These are phyloP conservation scores for Suillus variegatus DNA, from an alignment of 768 basidiomycete genomes.

Conservation along the genomic window DNA sequence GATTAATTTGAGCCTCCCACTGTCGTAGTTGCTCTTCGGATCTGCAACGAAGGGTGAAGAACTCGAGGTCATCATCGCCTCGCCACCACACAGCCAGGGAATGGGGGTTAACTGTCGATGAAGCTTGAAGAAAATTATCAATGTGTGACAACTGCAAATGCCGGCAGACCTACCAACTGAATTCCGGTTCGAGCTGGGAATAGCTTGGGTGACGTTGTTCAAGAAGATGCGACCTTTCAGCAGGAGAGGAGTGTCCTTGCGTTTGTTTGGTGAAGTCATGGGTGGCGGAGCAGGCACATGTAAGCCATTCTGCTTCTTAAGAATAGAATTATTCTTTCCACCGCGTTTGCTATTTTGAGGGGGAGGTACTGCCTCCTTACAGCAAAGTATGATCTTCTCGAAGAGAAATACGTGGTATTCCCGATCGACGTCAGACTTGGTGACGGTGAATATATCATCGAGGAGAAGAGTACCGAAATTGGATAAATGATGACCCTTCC, in stretches of 20 bases:
- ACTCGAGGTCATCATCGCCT: slow-evolving; percentile 91
- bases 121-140: slow-evolving; percentile 34
- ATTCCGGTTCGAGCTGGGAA: slow-evolving; percentile 56
- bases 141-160: neutral
- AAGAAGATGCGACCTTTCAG: slow-evolving; percentile 97
- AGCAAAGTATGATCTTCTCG: slow-evolving; percentile 98
- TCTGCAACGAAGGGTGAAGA: slow-evolving; percentile 91
- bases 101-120: slow-evolving; percentile 57
- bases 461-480: slow-evolving; percentile 94
- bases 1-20: slow-evolving; percentile 90
- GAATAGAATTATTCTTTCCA: slow-evolving; percentile 82
- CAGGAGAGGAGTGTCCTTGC: slow-evolving; percentile 78
- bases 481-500: slow-evolving; percentile 96
- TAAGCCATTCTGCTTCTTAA: slow-evolving; percentile 75
- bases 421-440: slow-evolving; percentile 93
- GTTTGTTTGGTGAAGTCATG: slow-evolving; percentile 57
- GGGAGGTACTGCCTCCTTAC: slow-evolving; percentile 80
- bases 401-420: slow-evolving; percentile 99
- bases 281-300: slow-evolving; percentile 48
- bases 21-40: slow-evolving; percentile 90
- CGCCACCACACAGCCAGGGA: slow-evolving; percentile 93
- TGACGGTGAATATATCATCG: slow-evolving; percentile 94
- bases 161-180: slow-evolving; percentile 53
- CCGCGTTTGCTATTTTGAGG: slow-evolving; percentile 65
- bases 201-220: slow-evolving; percentile 89